A percentile compares a stretch with the other conserved stretches of the same genome.
phyloP scores from a whole-genome alignment of 768 basidiomycete species.

The Fistulinella prunicolor region DNA sequence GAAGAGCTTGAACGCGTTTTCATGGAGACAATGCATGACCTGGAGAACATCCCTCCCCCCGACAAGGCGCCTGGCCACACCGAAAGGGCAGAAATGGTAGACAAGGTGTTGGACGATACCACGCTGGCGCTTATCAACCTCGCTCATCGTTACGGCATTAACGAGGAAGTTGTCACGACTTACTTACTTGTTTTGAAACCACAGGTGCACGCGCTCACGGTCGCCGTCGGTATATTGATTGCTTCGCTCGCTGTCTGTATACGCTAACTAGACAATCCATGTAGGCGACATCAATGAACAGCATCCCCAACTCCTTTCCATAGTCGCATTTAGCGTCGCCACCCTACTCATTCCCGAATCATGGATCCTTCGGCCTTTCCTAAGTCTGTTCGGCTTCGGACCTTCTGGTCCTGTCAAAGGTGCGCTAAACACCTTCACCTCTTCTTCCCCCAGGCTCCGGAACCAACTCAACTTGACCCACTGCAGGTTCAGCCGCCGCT shows the following conservation, averaged over 20 bases:
- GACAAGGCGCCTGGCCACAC: slow-evolving; percentile 5
- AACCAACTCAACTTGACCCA: not conserved
- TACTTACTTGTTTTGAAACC: slow-evolving; percentile 9
- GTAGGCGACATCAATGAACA: slow-evolving; percentile 14
- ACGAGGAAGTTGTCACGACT: not conserved
- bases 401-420: slow-evolving; percentile 14
- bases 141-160: slow-evolving; percentile 1
- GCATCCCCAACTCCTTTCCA: slow-evolving; percentile 5
- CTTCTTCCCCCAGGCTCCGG: not conserved
- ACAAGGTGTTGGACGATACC: slow-evolving; percentile 7
- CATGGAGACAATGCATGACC: not conserved
- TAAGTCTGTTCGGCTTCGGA: slow-evolving; percentile 15
- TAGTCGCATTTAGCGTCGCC: slow-evolving; percentile 1
- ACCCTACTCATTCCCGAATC: slow-evolving; percentile 9
- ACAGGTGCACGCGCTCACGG: slow-evolving; percentile 4
- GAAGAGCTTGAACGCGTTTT: slow-evolving; percentile 14
- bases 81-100: slow-evolving; percentile 1
- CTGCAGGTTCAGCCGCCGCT: slow-evolving; percentile 15
- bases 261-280: not conserved
- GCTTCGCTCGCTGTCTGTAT: too few species aligned
- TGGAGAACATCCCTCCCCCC: not conserved
- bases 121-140: slow-evolving; percentile 2
- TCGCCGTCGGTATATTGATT: slow-evolving; percentile 7
- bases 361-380: slow-evolving; percentile 15
- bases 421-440: not conserved